Evolutionary conservation across 306 rosid genomes (phyloP).

Genomic region (Carpinus viminea): DNA sequence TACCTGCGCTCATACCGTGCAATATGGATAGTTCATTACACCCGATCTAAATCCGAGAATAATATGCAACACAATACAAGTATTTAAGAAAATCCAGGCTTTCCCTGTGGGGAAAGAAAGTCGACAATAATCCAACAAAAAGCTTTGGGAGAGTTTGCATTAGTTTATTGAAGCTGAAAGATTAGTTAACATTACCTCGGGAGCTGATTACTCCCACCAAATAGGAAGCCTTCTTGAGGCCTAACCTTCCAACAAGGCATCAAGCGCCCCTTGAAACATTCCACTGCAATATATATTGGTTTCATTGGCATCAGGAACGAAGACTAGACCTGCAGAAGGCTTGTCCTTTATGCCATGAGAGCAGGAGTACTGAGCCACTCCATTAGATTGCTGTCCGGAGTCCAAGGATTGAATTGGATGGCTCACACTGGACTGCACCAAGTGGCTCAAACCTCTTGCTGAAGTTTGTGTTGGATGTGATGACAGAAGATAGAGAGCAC

Average conservation of each 20-base stretch:
- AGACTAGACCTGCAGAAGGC: conserved; percentile 21
- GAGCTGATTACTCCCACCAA: conserved; percentile 35
- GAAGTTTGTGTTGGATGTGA: conserved; percentile 36
- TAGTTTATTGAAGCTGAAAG: not conserved
- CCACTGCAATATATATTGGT: conserved; percentile 12
- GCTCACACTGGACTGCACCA: conserved; percentile 24
- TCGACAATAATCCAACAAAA: not conserved
- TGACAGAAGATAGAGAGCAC: conserved; percentile 79
- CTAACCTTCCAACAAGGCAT: conserved; percentile 35
- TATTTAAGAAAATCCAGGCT: not conserved
- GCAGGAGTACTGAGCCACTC: conserved; percentile 19
- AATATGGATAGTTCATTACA: too few species aligned
- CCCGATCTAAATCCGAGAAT: too few species aligned
- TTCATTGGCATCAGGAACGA: conserved; percentile 5
- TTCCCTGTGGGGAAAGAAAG: not conserved
- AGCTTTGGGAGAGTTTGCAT: conserved; percentile 1
- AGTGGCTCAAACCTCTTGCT: conserved; percentile 19
- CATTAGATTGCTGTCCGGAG: conserved; percentile 20
- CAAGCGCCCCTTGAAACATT: conserved; percentile 31
- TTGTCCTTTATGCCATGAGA: conserved; percentile 25
- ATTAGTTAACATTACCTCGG: not conserved
- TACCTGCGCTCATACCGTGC: too few species aligned
- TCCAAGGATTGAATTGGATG: conserved; percentile 32
- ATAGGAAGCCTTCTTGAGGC: conserved; percentile 34
- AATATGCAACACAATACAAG: not conserved